These are phyloP conservation scores for Mortierella sp. DNA, from an alignment of 371 early-diverging fungal species.

Conservation along the genomic window DNA sequence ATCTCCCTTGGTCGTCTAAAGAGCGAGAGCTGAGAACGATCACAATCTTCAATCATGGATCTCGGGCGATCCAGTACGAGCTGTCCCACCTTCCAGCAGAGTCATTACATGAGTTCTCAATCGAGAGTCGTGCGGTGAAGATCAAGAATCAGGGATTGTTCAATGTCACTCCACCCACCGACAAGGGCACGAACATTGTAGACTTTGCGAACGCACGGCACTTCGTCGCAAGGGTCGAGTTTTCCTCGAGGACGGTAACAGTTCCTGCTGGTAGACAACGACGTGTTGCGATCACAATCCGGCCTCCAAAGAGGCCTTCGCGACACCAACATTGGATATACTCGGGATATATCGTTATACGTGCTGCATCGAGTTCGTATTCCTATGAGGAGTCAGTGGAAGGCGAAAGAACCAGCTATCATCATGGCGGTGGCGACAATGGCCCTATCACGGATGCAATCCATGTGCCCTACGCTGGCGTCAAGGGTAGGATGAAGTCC, in stretches of 20 bases:
- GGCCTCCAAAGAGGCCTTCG: conserved; percentile 10
- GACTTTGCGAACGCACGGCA: conserved; percentile 1
- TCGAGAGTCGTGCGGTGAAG: conserved; percentile 28
- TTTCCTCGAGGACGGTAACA: background rate
- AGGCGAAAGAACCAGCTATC: no score
- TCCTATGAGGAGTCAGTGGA: no score
- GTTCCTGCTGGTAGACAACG: conserved; percentile 23
- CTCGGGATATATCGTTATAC: conserved; percentile 44
- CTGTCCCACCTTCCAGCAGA: conserved; percentile 35
- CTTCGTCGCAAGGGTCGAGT: conserved; percentile 6
- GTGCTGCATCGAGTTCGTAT: background rate
- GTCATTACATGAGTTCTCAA: conserved; percentile 20
- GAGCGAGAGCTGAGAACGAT: background rate
- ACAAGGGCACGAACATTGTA: conserved; percentile 11
- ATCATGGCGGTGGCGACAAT: no score
- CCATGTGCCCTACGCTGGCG: conserved; percentile 48
- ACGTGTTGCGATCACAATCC: conserved; percentile 15
- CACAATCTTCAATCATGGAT: conserved; percentile 34
- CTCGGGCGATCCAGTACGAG: conserved; percentile 13
- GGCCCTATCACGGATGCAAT: conserved; percentile 3
- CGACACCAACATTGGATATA: conserved; percentile 38
- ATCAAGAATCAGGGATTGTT: conserved; percentile 7
- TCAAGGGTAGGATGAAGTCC: conserved; percentile 33
- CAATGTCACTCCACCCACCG: conserved; percentile 7
- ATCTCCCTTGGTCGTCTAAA: background rate